Base-by-base conservation (phyloP, 225 moss, liverwort and hornwort genomes). In the Lunularia cruciata region DNA sequence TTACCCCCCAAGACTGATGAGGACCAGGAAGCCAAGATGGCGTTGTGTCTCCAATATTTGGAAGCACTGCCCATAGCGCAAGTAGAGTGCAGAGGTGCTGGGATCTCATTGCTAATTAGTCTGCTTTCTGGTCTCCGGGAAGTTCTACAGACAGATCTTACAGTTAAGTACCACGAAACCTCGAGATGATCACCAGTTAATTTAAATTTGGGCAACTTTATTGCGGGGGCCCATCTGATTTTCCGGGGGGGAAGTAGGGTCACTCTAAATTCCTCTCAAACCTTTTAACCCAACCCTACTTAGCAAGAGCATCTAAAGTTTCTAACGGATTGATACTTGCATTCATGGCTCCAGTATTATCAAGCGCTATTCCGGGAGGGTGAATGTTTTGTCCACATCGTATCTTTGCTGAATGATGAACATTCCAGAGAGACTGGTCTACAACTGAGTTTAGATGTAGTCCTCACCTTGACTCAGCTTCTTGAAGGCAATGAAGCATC, bases 361-460 rank as follows among this genome's bases (percentile, higher is more conserved):
- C 90, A 90, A 75, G 88, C 82, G 58, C 76, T 90, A 33, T 90
- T 88, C 72, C 84, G 90, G 71, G 90, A 90, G 53, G 87, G 86
- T 19, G 90, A 90, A 75, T 90, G 90, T 76, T 90, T 90, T 82
- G 87, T 88, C 38, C 88, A 88, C 73, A 90, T 90, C 22, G 90
- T 90, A 65, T 88, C 90, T 67, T 83, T 90, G 64, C 84, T 90
- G 18, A 88, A 86, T 42, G 82, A 81, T 77, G 87, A 90, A 58
- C 78, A 76, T 66, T 77, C 90, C 58, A 77, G 77, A 63, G 88
- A 90, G 79, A 80, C 79, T 61, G 88, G 90, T 74, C 81, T 81
- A 69, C 86, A 80, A 75, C 67, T 90, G 45, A 85, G 90, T 75
- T 79, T 90, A 67, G 88, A 90, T 49, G 90, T 90, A 32, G 71